Conservation (phyloP, 805 yeast genomes). For the Candida morakotiae region DNA sequence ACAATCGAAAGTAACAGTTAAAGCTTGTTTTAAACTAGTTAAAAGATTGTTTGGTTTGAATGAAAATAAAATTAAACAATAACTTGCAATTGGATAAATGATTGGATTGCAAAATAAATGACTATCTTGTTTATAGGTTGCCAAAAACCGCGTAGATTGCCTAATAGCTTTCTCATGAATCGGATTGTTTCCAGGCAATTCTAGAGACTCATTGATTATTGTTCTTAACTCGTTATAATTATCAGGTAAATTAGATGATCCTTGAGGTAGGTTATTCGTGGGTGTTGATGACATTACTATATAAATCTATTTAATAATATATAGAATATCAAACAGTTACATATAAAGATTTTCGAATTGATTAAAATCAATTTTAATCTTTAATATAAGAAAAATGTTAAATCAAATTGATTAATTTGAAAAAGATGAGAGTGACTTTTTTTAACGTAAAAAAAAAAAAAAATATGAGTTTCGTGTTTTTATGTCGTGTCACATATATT, state of each 20-base stretch:
- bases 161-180: conserved; percentile 24
- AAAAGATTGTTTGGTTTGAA: conserved; percentile 48
- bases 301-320: not conserved
- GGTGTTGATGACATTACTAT: conserved; percentile 1
- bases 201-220: conserved; percentile 22
- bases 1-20: conserved; percentile 46
- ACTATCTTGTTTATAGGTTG: conserved; percentile 13
- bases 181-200: conserved; percentile 21
- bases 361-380: too few species aligned
- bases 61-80: conserved; percentile 57
- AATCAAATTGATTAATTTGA: too few species aligned
- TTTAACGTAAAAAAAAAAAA: too few species aligned
- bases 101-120: conserved; percentile 58
- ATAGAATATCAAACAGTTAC: not conserved
- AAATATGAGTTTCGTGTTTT: too few species aligned
- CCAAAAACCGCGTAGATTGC: conserved; percentile 21
- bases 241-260: conserved; percentile 1
- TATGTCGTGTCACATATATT: too few species aligned
- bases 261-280: not conserved
- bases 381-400: too few species aligned
- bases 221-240: conserved; percentile 20
- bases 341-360: not conserved
- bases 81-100: conserved; percentile 46
- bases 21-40: conserved; percentile 36
- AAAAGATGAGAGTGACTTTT: not conserved